phyloP scores from a whole-genome alignment of 176 grass and related monocot genomes.

The Carex littledalei region DNA sequence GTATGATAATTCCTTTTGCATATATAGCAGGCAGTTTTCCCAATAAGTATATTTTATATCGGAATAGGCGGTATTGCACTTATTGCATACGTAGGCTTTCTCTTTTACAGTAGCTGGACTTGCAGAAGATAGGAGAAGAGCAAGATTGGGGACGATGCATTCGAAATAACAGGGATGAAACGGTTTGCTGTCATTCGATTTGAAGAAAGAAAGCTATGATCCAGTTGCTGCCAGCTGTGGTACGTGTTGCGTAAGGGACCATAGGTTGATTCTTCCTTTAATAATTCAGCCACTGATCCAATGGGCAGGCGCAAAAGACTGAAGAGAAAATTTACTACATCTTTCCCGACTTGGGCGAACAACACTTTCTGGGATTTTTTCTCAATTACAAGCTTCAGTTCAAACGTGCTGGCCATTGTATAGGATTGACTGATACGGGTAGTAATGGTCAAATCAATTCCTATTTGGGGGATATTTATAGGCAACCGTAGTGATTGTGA shows the following conservation, averaged over 20 bases:
- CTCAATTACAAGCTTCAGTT: background rate
- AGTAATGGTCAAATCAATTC: too few species aligned
- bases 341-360: background rate
- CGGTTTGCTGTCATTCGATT: background rate
- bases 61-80: too few species aligned
- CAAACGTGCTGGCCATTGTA: background rate
- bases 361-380: background rate
- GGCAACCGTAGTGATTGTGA: too few species aligned
- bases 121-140: background rate
- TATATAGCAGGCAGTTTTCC: too few species aligned
- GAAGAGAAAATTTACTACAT: background rate
- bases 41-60: too few species aligned
- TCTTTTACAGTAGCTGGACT: background rate
- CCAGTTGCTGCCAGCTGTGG: background rate
- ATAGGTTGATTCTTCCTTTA: background rate
- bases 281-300: background rate
- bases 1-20: too few species aligned
- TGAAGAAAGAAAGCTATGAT: background rate
- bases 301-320: background rate
- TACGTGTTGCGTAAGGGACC: background rate
- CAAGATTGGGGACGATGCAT: background rate
- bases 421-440: background rate
- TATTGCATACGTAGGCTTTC: too few species aligned
- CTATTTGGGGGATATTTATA: too few species aligned
- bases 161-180: background rate